Base-by-base conservation (phyloP, 441 rosid genomes). In the Gossypium trilobum region DNA sequence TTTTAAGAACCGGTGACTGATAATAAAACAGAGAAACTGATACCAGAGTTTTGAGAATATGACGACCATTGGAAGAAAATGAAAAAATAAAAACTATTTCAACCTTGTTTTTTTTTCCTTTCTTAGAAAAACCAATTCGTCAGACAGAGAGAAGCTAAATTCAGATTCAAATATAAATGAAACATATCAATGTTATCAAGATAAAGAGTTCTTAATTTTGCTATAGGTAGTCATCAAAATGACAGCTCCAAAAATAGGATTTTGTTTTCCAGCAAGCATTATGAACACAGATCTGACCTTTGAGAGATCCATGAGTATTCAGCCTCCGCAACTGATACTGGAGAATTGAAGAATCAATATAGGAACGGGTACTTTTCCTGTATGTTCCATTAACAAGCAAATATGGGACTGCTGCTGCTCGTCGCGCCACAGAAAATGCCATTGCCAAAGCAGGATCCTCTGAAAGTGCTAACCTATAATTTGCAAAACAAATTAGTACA, bases 401-500 rank as follows among this genome's bases (percentile, higher is more conserved):
- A 44, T 89, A 68, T 22, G 99, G 99, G 62, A 93, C 93, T 74
- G 97, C 98, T 73, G 99, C 97, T 79, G 98, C 98, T 82, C 98
- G 83, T 62, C 98, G 87, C 58, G 97, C 86, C 77, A 91, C 99
- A 58, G 99, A 93, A 80, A 95, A 93, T 60, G 98, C 99, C 99
- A 95, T 95, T 76, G 98, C 98, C 78, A 95, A 81, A 73, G 99
- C 96, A 82, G 96, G 95, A 85, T 95, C 99, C 84, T 95, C 99
- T 6, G 99, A 89, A 73, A 92, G 97, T 22, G 95, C 78, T 74
- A 93, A 82, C 89, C 99, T 95, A 78, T 58, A 80, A 33, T 68
- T 48, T 25, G 69, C 66, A 44, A 42, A 64, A 72, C 52, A 75
- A 39, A 68, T 81, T 71, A 81, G 54, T 27, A 76, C 33, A 78